Evolutionary conservation across 1,139 yeast species (phyloP).

Genomic region (Diutina siamensis): DNA sequence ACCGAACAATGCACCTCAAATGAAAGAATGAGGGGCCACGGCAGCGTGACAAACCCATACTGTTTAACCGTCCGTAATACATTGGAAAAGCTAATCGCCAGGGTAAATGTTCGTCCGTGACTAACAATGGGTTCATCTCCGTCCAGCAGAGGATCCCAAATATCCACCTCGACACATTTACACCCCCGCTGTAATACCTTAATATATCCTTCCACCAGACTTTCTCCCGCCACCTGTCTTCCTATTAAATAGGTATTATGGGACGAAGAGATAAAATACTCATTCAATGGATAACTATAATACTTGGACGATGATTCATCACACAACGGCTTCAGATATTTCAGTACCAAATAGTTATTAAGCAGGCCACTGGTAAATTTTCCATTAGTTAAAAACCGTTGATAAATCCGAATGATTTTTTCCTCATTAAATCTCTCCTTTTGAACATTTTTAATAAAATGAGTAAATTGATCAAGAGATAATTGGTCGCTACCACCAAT

Average conservation of each 20-base stretch:
- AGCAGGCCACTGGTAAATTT: conserved; percentile 39
- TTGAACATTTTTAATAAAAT: conserved; percentile 42
- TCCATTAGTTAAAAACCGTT: conserved; percentile 9
- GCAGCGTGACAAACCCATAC: conserved; percentile 77
- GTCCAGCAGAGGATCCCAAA: conserved; percentile 69
- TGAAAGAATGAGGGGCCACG: conserved; percentile 79
- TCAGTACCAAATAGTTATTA: conserved; percentile 39
- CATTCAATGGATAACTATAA: conserved; percentile 61
- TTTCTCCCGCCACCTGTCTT: conserved; percentile 82
- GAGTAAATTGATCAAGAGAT: conserved; percentile 31
- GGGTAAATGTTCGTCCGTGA: conserved; percentile 79
- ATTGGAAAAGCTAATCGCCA: conserved; percentile 54
- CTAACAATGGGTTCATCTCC: conserved; percentile 68
- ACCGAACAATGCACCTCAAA: conserved; percentile 71
- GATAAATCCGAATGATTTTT: neutral
- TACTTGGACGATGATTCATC: conserved; percentile 24
- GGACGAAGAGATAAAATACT: conserved; percentile 83
- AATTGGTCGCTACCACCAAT: conserved; percentile 17
- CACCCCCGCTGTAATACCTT: conserved; percentile 85
- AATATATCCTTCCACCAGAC: conserved; percentile 87
- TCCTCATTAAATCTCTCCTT: conserved; percentile 24
- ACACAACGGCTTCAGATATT: conserved; percentile 22
- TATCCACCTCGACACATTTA: conserved; percentile 83
- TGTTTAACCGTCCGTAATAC: conserved; percentile 66
- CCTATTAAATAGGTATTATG: conserved; percentile 91